Percentiles rank a stretch among this genome's conserved stretches.
Conservation (phyloP, 768 basidiomycete species). For the Pisolithus sp. region DNA sequence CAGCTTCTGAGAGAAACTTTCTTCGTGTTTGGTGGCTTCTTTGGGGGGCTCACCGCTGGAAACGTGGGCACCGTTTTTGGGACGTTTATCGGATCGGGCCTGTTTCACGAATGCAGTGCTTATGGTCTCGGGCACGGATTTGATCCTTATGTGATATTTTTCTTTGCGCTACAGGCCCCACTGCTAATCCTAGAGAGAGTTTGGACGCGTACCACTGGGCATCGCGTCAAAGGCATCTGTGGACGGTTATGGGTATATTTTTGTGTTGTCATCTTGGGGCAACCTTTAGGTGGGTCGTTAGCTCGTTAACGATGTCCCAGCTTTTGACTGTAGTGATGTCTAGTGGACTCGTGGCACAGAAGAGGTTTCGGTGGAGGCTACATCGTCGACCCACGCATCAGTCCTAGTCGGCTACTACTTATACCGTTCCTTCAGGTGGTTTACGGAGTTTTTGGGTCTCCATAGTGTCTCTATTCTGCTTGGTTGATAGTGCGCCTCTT, state of each 20-base stretch:
- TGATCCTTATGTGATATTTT: constrained; percentile 49
- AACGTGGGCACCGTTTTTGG: constrained; percentile 63
- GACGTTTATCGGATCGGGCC: constrained; percentile 67
- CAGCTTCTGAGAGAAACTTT: constrained; percentile 69
- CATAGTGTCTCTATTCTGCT: constrained; percentile 9
- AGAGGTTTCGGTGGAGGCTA: constrained; percentile 64
- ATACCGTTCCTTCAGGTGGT: constrained; percentile 27
- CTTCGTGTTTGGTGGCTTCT: constrained; percentile 64
- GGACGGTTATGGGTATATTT: constrained; percentile 69
- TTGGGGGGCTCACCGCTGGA: constrained; percentile 47
- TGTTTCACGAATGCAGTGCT: constrained; percentile 67
- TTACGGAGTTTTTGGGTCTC: constrained; percentile 14
- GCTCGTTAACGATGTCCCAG: background rate
- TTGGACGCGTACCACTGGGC: constrained; percentile 54
- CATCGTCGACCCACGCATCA: constrained; percentile 57
- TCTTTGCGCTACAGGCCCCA: constrained; percentile 63
- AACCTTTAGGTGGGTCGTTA: constrained; percentile 52
- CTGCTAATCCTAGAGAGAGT: constrained; percentile 56
- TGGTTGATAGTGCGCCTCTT: too few species aligned
- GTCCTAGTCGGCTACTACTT: constrained; percentile 47
- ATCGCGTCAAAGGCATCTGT: constrained; percentile 48
- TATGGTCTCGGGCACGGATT: constrained; percentile 60
- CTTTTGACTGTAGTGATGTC: background rate
- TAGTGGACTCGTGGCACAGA: constrained; percentile 67
- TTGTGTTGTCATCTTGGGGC: constrained; percentile 55